Evolutionary conservation across 2,329 filamentous ascomycete species (phyloP), one percentile per base, ranked within the genome.

Genomic region (Calonectria crousiana): DNA sequence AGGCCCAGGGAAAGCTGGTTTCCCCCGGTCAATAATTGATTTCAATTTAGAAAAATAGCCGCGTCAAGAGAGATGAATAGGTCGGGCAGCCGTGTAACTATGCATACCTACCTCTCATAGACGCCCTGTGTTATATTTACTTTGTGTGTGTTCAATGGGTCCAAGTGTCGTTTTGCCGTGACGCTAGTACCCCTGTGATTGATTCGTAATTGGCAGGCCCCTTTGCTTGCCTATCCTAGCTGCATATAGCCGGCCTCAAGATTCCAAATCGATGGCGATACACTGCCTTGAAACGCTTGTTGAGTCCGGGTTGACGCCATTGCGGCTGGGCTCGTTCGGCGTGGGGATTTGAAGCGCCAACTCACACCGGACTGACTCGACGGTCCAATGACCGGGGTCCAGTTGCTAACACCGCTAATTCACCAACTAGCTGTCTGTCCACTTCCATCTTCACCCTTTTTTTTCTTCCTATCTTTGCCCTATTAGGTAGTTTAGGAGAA

Each of bases 21-120:
- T 91, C 96, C 69, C 97, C 97, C 52, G 97, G 97, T 78, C 95
- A 98, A 91, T 98, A 95, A 88, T 80, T 76, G 80, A 69, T 72
- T 67, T 67, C 67, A 73, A 49, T 38, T 58, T 26, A 72, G 70
- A 71, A 74, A 78, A 79, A 64, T 49, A 71, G 71, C 58, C 36
- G 72, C 65, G 56, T 74, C 49, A 53, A 75, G 74, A 44, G 70
- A 74, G 68, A 44, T 69, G 74, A 74, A 69, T 74, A 73, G 77
- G 72, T 76, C 68, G 73, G 67, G 73, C 71, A 73, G 77, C 78
- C 74, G 74, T 79, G 78, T 79, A 79, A 75, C 74, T 81, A 76
- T 81, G 77, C 79, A 80, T 79, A 76, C 71, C 79, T 80, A 76
- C 78, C 71, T 78, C 72, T 73, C 73, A 75, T 79, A 81, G 78